phyloP scores from a whole-genome alignment of 768 basidiomycete genomes.

The Jaapia argillacea region DNA sequence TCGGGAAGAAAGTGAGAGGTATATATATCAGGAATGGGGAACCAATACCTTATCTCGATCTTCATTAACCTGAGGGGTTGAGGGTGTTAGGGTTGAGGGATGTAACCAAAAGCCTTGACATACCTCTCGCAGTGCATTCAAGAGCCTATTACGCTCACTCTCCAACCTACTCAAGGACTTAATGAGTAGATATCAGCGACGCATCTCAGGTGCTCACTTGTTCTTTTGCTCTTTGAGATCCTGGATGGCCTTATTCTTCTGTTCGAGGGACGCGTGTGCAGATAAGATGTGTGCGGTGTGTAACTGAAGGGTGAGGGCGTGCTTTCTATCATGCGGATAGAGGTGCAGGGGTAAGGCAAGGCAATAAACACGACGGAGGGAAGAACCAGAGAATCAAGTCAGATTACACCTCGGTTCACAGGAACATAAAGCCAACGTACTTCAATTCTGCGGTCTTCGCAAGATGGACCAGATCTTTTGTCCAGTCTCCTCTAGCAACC shows the following conservation, averaged over 20 bases:
- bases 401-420: neutral
- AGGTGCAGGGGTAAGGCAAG: neutral
- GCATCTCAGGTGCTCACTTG: constrained; percentile 37
- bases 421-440: constrained; percentile 36
- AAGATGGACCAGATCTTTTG: constrained; percentile 74
- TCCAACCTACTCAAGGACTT: constrained; percentile 41
- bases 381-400: too few relatives aligned
- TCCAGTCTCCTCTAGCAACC: constrained; percentile 80
- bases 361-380: too few relatives aligned
- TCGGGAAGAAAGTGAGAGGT: neutral
- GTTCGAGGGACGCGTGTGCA: constrained; percentile 69
- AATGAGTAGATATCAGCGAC: constrained; percentile 4
- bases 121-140: constrained; percentile 64
- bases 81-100: constrained; percentile 3
- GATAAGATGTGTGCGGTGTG: constrained; percentile 85
- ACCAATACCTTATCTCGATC: constrained; percentile 59
- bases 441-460: constrained; percentile 86
- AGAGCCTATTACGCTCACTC: constrained; percentile 60
- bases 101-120: constrained; percentile 10
- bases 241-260: constrained; percentile 70
- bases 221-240: constrained; percentile 81
- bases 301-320: constrained; percentile 72
- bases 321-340: constrained; percentile 43
- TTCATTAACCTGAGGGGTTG: constrained; percentile 77
- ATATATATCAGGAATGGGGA: neutral